These are phyloP conservation scores for Tetracladium maxilliforme DNA, from an alignment of 2,329 filamentous ascomycete species.

Conservation along the genomic window DNA sequence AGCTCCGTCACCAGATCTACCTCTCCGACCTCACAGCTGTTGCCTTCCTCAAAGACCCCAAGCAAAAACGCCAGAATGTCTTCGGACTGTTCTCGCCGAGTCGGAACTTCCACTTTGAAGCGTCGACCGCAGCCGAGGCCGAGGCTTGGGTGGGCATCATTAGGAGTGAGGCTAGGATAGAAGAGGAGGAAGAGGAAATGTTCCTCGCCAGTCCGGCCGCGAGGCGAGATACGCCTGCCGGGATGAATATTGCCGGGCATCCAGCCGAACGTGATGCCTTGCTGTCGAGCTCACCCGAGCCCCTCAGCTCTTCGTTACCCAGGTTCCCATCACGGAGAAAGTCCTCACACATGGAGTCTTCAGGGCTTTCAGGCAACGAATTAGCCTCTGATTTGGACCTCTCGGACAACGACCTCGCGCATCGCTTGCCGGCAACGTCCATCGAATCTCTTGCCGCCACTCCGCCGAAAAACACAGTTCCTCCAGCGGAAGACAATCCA, in stretches of 20 bases:
- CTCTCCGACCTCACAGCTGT: slow-evolving; percentile 86
- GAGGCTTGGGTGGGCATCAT: slow-evolving; percentile 79
- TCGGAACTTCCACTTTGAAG: slow-evolving; percentile 84
- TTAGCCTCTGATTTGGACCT: slow-evolving; percentile 76
- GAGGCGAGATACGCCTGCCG: too few species aligned
- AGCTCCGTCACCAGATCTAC: slow-evolving; percentile 75
- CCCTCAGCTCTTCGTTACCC: not conserved
- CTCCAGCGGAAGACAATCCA: slow-evolving; percentile 11
- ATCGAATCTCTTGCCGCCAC: slow-evolving; percentile 32
- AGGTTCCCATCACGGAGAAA: not conserved
- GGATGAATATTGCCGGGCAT: slow-evolving; percentile 4
- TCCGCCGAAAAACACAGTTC: slow-evolving; percentile 14
- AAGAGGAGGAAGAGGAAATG: slow-evolving; percentile 80
- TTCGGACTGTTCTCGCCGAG: slow-evolving; percentile 89
- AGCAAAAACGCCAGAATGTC: slow-evolving; percentile 71
- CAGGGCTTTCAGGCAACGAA: slow-evolving; percentile 52
- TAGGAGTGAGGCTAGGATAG: slow-evolving; percentile 64
- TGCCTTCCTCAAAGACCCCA: slow-evolving; percentile 75
- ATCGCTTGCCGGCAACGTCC: slow-evolving; percentile 29
- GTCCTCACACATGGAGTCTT: too few species aligned
- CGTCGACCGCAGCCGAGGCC: slow-evolving; percentile 56
- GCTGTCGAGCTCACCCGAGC: too few species aligned
- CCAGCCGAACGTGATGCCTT: too few species aligned
- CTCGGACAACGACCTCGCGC: slow-evolving; percentile 51
- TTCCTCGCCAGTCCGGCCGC: slow-evolving; percentile 52